Percentiles rank a stretch among this genome's conserved stretches.
phyloP scores from a whole-genome alignment of 2,329 filamentous ascomycete species.

The Teratosphaeria pseudoeucalypti region DNA sequence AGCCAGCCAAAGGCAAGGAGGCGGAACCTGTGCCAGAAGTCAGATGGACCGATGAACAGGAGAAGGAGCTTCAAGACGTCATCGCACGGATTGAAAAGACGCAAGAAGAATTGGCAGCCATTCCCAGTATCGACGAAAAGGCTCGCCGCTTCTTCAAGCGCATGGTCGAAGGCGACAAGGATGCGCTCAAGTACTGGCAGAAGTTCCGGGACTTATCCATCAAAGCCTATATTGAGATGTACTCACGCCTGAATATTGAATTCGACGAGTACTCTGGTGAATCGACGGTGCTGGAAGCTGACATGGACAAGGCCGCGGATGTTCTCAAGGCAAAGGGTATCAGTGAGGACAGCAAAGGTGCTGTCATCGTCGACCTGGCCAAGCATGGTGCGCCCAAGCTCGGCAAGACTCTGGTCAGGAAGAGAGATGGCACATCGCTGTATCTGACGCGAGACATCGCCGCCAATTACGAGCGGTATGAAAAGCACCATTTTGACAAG shows the following conservation, averaged over 20 bases:
- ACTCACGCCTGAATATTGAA: slow-evolving; percentile 53
- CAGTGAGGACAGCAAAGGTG: slow-evolving; percentile 54
- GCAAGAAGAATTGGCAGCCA: slow-evolving; percentile 38
- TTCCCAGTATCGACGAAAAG: slow-evolving; percentile 58
- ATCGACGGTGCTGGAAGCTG: slow-evolving; percentile 53
- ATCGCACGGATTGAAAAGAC: slow-evolving; percentile 38
- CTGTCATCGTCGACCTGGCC: slow-evolving; percentile 57
- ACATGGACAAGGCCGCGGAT: slow-evolving; percentile 50
- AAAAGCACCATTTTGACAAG: slow-evolving; percentile 54
- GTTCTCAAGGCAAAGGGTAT: slow-evolving; percentile 50
- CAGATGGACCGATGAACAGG: slow-evolving; percentile 34
- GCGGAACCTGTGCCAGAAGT: slow-evolving; percentile 21
- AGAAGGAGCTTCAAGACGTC: slow-evolving; percentile 39
- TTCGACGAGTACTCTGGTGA: slow-evolving; percentile 61
- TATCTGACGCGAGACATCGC: slow-evolving; percentile 63
- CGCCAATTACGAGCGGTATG: slow-evolving; percentile 51
- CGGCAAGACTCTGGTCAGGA: slow-evolving; percentile 56
- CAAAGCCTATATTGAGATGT: slow-evolving; percentile 53
- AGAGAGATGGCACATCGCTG: slow-evolving; percentile 56
- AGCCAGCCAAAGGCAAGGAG: slow-evolving; percentile 36
- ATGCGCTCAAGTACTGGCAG: slow-evolving; percentile 51
- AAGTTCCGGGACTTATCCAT: slow-evolving; percentile 55
- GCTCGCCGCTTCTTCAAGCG: slow-evolving; percentile 61
- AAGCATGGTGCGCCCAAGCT: slow-evolving; percentile 59
- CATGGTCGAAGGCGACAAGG: slow-evolving; percentile 53